Percentiles rank a stretch among this genome's conserved stretches.
Conservation (phyloP, 768 basidiomycete genomes). For the Albatrellus ellisii region DNA sequence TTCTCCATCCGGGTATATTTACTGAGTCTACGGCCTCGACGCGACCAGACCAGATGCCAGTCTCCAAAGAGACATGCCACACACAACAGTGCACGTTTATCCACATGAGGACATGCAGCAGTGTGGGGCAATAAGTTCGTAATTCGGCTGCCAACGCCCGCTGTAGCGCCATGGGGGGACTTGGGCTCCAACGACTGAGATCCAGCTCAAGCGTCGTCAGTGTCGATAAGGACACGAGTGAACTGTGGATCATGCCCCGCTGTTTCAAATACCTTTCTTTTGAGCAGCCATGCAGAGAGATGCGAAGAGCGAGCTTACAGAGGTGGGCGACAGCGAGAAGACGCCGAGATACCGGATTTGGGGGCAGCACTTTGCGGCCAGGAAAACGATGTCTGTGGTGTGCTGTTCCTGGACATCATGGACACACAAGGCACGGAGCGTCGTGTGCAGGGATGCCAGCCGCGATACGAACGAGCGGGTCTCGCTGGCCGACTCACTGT, state of each 20-base stretch:
- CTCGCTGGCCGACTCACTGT: conserved; percentile 21
- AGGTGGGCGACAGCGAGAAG: conserved; percentile 20
- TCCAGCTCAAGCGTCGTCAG: conserved; percentile 26
- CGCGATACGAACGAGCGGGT: conserved; percentile 20
- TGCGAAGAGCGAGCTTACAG: conserved; percentile 19
- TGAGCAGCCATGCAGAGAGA: neutral
- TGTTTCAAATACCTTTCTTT: conserved; percentile 10
- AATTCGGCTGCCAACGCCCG: conserved; percentile 27
- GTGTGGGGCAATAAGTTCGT: conserved; percentile 23
- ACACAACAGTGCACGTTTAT: conserved; percentile 13
- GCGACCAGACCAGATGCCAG: conserved; percentile 5
- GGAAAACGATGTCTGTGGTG: conserved; percentile 18
- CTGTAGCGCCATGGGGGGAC: conserved; percentile 19
- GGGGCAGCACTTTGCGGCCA: conserved; percentile 22
- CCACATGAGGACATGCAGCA: conserved; percentile 25
- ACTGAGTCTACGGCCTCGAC: no score
- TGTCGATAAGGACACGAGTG: conserved; percentile 21
- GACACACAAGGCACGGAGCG: conserved; percentile 25
- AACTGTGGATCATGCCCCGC: conserved; percentile 22
- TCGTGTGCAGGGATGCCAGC: conserved; percentile 18
- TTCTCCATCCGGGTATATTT: no score
- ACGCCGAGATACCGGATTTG: conserved; percentile 27
- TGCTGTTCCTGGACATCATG: conserved; percentile 23
- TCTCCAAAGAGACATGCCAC: conserved; percentile 16
- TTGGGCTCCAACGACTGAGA: conserved; percentile 22